A percentile compares a stretch with the other conserved stretches of the same genome.
Evolutionary conservation across 163 green algal species (phyloP).

Genomic region (Scenedesmus sp.): DNA sequence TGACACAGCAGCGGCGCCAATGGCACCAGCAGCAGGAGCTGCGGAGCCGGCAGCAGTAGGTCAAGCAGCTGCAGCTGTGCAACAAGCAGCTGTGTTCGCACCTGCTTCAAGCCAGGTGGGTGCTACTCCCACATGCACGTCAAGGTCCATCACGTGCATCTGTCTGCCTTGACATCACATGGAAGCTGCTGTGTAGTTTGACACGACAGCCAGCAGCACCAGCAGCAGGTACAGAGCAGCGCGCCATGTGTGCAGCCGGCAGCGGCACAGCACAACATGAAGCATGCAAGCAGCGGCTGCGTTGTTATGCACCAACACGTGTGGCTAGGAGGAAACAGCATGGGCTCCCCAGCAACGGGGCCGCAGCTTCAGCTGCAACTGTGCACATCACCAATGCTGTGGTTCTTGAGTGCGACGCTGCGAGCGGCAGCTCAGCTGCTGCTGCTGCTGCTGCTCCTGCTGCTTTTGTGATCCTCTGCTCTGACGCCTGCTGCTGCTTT

Average conservation of each 20-base stretch:
- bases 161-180: not conserved
- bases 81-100: not conserved
- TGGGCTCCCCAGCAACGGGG: too few species aligned
- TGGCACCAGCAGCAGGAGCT: conserved; percentile 23
- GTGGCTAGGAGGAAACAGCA: too few species aligned
- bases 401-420: too few species aligned
- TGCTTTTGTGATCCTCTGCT: too few species aligned
- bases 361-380: not conserved
- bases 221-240: not conserved
- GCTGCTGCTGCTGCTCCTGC: not conserved
- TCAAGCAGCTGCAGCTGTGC: not conserved
- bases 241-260: too few species aligned
- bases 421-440: not conserved
- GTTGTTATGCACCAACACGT: too few species aligned
- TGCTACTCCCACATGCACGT: not conserved
- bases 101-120: not conserved
- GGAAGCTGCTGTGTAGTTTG: not conserved
- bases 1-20: not conserved
- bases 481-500: too few species aligned
- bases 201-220: not conserved
- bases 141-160: not conserved
- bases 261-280: not conserved
- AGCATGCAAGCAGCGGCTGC: not conserved
- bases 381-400: not conserved
- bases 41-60: not conserved